Percentiles rank a stretch among this genome's conserved stretches.
Evolutionary conservation across 2,329 filamentous ascomycete species (phyloP).

Genomic region (Penicillium digitatum): DNA sequence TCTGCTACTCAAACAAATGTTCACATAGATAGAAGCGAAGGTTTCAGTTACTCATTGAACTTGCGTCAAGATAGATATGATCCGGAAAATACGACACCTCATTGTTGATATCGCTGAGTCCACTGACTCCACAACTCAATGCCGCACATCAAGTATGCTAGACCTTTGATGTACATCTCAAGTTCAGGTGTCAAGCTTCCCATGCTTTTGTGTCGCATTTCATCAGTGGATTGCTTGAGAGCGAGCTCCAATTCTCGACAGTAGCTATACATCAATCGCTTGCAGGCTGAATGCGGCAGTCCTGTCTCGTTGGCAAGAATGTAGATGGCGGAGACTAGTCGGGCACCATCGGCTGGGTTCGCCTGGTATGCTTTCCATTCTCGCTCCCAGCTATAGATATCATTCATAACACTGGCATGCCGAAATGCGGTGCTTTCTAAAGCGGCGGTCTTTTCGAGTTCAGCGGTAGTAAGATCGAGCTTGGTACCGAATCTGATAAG

Average conservation of each 20-base stretch:
- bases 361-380: slow-evolving; percentile 17
- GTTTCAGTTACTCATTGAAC: background rate
- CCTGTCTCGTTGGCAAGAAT: slow-evolving; percentile 17
- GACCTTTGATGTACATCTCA: slow-evolving; percentile 12
- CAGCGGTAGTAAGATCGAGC: slow-evolving; percentile 4
- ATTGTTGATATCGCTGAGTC: slow-evolving; percentile 17
- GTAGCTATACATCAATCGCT: slow-evolving; percentile 16
- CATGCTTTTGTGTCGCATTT: background rate
- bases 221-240: slow-evolving; percentile 4
- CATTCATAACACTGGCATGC: slow-evolving; percentile 18
- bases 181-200: slow-evolving; percentile 5
- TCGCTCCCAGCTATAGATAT: slow-evolving; percentile 21
- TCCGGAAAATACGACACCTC: background rate
- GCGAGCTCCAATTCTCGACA: slow-evolving; percentile 19
- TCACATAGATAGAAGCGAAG: background rate
- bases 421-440: slow-evolving; percentile 16
- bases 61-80: background rate
- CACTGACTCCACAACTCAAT: slow-evolving; percentile 20
- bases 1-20: background rate
- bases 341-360: slow-evolving; percentile 12
- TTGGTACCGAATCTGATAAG: slow-evolving; percentile 20
- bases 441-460: slow-evolving; percentile 4
- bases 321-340: slow-evolving; percentile 16
- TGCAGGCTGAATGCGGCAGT: slow-evolving; percentile 14
- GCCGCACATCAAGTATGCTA: slow-evolving; percentile 21